Evolutionary conservation across 1,284 basidiomycete genomes (phyloP).

Genomic region (Fistulina hepatica): DNA sequence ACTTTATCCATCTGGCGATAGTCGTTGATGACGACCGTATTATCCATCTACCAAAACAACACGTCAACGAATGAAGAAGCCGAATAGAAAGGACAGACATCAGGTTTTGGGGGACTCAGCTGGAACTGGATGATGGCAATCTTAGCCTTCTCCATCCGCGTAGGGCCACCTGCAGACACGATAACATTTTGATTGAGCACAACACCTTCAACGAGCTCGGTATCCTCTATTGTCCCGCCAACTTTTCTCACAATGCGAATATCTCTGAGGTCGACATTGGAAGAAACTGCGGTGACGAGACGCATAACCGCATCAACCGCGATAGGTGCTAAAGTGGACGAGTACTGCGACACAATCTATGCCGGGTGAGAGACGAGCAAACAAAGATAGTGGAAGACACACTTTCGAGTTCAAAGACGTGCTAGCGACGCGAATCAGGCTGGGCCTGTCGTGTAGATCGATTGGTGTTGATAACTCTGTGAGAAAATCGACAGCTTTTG

Average conservation of each 20-base stretch:
- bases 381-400: conserved; percentile 10
- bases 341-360: conserved; percentile 99
- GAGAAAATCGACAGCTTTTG: conserved; percentile 90
- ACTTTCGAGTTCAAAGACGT: conserved; percentile 97
- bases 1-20: conserved; percentile 99
- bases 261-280: conserved; percentile 93
- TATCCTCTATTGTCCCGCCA: conserved; percentile 98
- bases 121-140: conserved; percentile 99
- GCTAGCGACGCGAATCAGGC: conserved; percentile 84
- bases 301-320: conserved; percentile 94
- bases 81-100: conserved; percentile 45
- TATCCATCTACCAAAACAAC: conserved; percentile 77
- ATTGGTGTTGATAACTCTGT: conserved; percentile 91
- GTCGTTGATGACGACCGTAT: conserved; percentile 98
- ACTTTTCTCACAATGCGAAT: conserved; percentile 98
- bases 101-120: conserved; percentile 94
- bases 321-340: conserved; percentile 92
- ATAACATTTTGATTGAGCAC: conserved; percentile 96
- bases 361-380: conserved; percentile 4
- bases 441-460: conserved; percentile 82
- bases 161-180: conserved; percentile 83
- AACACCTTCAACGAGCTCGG: conserved; percentile 92
- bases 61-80: conserved; percentile 6
- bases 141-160: conserved; percentile 96
- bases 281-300: conserved; percentile 75